Evolutionary conservation across 2,329 filamentous ascomycete species (phyloP).

Genomic region (Fusarium austroafricanum): DNA sequence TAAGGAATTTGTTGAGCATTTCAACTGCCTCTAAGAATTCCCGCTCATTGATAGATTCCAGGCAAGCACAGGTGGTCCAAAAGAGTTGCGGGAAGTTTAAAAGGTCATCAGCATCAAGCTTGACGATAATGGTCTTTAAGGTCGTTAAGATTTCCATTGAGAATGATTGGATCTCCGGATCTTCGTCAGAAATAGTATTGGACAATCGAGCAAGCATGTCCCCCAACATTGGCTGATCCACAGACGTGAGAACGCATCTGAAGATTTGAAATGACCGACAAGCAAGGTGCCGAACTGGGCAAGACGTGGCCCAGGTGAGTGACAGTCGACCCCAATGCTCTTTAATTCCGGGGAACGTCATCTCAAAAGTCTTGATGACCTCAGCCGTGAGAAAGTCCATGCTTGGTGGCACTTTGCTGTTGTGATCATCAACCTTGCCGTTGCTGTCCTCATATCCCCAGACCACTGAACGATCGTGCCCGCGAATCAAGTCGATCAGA

Average conservation of each 20-base stretch:
- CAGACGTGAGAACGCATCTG: conserved; percentile 87
- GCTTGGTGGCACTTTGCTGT: conserved; percentile 83
- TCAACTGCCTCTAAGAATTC: conserved; percentile 92
- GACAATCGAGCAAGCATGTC: conserved; percentile 96
- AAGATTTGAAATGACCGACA: conserved; percentile 99
- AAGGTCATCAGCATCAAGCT: conserved; percentile 81
- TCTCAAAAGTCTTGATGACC: conserved; percentile 85
- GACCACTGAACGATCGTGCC: conserved; percentile 84
- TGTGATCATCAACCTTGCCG: conserved; percentile 77
- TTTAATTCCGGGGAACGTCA: conserved; percentile 86
- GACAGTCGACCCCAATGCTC: conserved; percentile 93
- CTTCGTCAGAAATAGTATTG: conserved; percentile 96
- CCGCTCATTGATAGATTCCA: conserved; percentile 95
- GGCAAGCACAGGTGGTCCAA: conserved; percentile 96
- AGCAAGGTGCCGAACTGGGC: conserved; percentile 91
- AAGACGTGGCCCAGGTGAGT: conserved; percentile 95
- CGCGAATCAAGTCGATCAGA: conserved; percentile 86
- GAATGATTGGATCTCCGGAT: conserved; percentile 93
- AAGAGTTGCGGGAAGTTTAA: conserved; percentile 94
- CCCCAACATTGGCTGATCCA: conserved; percentile 93
- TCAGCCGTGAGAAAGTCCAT: conserved; percentile 88
- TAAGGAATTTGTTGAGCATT: conserved; percentile 89
- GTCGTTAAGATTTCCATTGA: conserved; percentile 98
- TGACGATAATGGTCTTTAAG: conserved; percentile 88
- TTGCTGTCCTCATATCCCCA: conserved; percentile 97